Percentiles rank a stretch among this genome's conserved stretches.
Conservation (phyloP, 257 asterid species). For the Fraxinus americana region DNA sequence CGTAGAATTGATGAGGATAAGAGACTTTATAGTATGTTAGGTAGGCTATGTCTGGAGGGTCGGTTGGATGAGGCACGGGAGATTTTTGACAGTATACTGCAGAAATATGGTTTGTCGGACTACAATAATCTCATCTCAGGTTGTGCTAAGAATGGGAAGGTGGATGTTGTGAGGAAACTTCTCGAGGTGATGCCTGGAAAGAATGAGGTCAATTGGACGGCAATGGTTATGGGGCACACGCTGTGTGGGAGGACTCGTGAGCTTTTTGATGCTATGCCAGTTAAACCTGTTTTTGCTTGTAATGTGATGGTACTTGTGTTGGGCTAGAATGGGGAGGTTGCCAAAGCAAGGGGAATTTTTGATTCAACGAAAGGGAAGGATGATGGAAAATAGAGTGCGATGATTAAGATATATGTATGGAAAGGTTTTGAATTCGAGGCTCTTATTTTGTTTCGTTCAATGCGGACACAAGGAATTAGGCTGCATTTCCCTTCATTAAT, state of each 20-base stretch:
- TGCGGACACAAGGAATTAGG: constrained; percentile 56
- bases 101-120: constrained; percentile 71
- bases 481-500: constrained; percentile 60
- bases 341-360: constrained; percentile 53
- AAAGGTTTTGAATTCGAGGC: constrained; percentile 66
- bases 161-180: constrained; percentile 67
- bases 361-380: constrained; percentile 61
- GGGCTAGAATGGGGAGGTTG: constrained; percentile 54
- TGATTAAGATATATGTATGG: constrained; percentile 66
- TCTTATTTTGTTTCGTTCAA: constrained; percentile 50
- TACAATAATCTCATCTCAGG: constrained; percentile 58
- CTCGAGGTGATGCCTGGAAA: constrained; percentile 85
- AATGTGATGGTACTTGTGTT: constrained; percentile 60
- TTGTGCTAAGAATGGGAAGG: constrained; percentile 61
- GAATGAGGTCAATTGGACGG: constrained; percentile 80
- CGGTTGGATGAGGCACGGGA: constrained; percentile 52
- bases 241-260: constrained; percentile 60
- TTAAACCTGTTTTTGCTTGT: constrained; percentile 52
- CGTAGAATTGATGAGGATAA: constrained; percentile 58
- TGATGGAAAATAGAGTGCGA: constrained; percentile 64
- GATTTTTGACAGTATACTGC: constrained; percentile 52
- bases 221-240: constrained; percentile 64
- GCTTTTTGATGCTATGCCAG: constrained; percentile 61
- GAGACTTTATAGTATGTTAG: constrained; percentile 37
- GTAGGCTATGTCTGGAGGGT: too few relatives aligned